Conservation (phyloP, 768 basidiomycete genomes). For the Aureoboletus auriporus region DNA sequence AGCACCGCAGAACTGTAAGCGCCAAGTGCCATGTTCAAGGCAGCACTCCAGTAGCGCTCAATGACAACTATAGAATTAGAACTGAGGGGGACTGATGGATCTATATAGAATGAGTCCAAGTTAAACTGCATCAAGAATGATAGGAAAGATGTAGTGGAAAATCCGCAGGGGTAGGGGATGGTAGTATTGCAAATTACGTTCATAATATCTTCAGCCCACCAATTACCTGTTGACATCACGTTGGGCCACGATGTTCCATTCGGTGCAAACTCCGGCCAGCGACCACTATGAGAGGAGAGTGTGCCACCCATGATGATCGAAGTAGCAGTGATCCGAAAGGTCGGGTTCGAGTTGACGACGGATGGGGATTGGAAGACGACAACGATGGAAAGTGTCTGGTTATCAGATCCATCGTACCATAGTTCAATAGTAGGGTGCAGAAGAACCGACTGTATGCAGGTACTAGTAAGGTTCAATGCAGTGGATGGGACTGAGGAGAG, state of each 20-base stretch:
- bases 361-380: neutral
- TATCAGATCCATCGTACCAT: conserved; percentile 5
- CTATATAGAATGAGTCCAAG: too few species aligned
- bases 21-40: too few species aligned
- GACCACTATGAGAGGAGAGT: conserved; percentile 4
- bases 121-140: too few species aligned
- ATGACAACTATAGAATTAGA: too few species aligned
- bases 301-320: conserved; percentile 4
- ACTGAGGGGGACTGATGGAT: too few species aligned
- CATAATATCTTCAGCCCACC: conserved; percentile 17
- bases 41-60: too few species aligned
- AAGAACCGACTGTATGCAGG: neutral
- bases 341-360: too few species aligned
- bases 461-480: conserved; percentile 8
- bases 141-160: too few species aligned
- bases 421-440: neutral
- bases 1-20: too few species aligned
- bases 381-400: conserved; percentile 11
- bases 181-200: conserved; percentile 11
- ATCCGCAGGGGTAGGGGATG: too few species aligned
- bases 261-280: conserved; percentile 8
- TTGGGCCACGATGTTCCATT: conserved; percentile 15
- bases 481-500: too few species aligned
- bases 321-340: conserved; percentile 8
- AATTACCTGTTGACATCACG: conserved; percentile 1